Base-by-base conservation (phyloP, 2,329 filamentous ascomycete genomes). In the Pseudogymnoascus verrucosus region DNA sequence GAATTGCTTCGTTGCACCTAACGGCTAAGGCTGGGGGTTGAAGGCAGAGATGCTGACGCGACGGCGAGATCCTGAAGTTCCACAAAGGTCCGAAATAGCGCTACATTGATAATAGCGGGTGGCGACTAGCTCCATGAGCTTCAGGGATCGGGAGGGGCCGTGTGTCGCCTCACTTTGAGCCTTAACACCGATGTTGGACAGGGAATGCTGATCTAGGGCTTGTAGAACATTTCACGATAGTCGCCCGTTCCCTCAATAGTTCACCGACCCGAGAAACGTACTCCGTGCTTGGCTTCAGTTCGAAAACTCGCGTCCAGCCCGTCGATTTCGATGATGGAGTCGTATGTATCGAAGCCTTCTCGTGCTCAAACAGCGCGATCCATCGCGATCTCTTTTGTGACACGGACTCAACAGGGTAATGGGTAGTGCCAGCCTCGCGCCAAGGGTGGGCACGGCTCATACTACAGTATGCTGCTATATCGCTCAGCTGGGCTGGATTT, bases 121-220 rank as follows among this genome's bases (percentile, higher is more conserved):
- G 47, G 31, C 34, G 51, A 57, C 28, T 57, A 57, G 51, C 51
- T 57, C 51, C 51, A 19, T 7, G 51, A 34, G 51, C 51, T 57
- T 57, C 51, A 57, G 28, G 51, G 51, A 57, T 57, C 51, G 51
- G 51, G 51, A 57, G n/a, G 51, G 51, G 28, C 51, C 51, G 51
- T 57, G 47, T 54, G n/a, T 57, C 51, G 51, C 51, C 51, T 57
- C 51, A 57, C 51, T 57, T 57, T 57, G 26, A 57, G 51, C 28
- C 51, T 34, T 57, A 57, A 57, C 51, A 16, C 4, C 51, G 28
- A 34, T 34, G 51, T 34, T 57, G 51, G 51, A 57, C 51, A 57
- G 51, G 51, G 51, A 34, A 16, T 21, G 51, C 51, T 57, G 51
- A 57, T 57, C 51, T 21, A 31, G 51, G 51, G 51, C 51, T 34